Evolutionary conservation across 257 asterid genomes (phyloP), one percentile per base, ranked within the genome.

Genomic region (Capsicum chinense): DNA sequence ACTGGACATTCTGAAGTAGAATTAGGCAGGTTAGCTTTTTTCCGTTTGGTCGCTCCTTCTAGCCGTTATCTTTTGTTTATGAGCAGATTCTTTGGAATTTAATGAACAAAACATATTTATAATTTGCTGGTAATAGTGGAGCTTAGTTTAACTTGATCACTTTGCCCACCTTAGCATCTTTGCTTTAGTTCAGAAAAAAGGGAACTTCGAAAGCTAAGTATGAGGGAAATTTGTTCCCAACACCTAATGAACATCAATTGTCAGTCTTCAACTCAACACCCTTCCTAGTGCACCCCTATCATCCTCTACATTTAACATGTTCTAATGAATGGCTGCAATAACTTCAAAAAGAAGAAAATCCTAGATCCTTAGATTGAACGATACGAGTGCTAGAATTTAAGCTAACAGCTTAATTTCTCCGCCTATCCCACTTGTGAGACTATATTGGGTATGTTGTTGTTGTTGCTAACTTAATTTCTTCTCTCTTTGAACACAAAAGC

Each of bases 71-170:
- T 71, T 44, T 71, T n/a, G 79, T 47, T 71, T 71, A 71, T 71
- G 39, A 71, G 79, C 54, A 47, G 79, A 47, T 71, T 10, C 79
- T 71, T 71, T 47, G 79, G 79, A n/a, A 71, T n/a, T n/a, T 71
- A 52, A 71, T 6, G 79, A n/a, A 47, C 56, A 70, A 44, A 71
- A 71, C 79, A 5, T 71, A n/a, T 17, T n/a, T 35, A 47, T n/a
- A 47, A 1, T 44, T 47, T 47, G 58, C 58, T 71, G 44, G 56
- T 5, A 70, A 44, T 9, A n/a, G 44, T 17, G 79, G 79, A 71
- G 37, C 79, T 71, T 70, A 9, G 56, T 69, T 69, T 16, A 42
- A 69, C 42, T 69, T 69, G 79, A 47, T 69, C 8, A 8, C 79
- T 10, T 33, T 42, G 35, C 35, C 8, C 79, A 70, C 16, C 79